Percentiles rank a stretch among this genome's conserved stretches.
phyloP scores from a whole-genome alignment of 2,329 filamentous ascomycete genomes.

The Hypoxylon sp. region DNA sequence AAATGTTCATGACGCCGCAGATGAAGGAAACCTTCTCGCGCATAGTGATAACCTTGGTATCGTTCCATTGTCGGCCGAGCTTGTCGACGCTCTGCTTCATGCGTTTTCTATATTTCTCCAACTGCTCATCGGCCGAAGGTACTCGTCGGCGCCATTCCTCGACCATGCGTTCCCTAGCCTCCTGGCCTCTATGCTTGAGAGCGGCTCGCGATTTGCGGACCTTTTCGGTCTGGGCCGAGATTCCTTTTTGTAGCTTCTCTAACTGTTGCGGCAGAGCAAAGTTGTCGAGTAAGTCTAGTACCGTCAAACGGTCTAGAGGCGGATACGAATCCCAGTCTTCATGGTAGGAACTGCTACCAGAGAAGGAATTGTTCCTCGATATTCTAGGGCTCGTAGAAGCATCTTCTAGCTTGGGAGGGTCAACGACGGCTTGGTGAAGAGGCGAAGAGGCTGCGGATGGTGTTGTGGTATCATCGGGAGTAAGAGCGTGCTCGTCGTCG shows the following conservation, averaged over 20 bases:
- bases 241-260: constrained; percentile 87
- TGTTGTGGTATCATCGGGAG: constrained; percentile 57
- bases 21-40: constrained; percentile 98
- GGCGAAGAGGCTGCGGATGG: constrained; percentile 60
- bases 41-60: constrained; percentile 86
- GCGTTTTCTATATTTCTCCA: constrained; percentile 88
- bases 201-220: constrained; percentile 86
- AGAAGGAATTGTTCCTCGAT: constrained; percentile 84
- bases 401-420: constrained; percentile 65
- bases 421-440: constrained; percentile 58
- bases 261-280: constrained; percentile 90
- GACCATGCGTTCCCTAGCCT: constrained; percentile 88
- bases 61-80: constrained; percentile 86
- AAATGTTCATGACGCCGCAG: constrained; percentile 95
- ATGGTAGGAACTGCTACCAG: constrained; percentile 85
- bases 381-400: constrained; percentile 66
- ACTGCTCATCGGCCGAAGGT: constrained; percentile 89
- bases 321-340: constrained; percentile 90
- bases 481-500: constrained; percentile 59
- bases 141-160: constrained; percentile 92
- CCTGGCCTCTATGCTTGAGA: constrained; percentile 78
- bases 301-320: constrained; percentile 87
- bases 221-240: constrained; percentile 86
- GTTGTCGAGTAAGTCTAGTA: constrained; percentile 95
- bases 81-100: constrained; percentile 93